phyloP scores from a whole-genome alignment of 345 rosid genomes.

The Cochlearia excelsa region DNA sequence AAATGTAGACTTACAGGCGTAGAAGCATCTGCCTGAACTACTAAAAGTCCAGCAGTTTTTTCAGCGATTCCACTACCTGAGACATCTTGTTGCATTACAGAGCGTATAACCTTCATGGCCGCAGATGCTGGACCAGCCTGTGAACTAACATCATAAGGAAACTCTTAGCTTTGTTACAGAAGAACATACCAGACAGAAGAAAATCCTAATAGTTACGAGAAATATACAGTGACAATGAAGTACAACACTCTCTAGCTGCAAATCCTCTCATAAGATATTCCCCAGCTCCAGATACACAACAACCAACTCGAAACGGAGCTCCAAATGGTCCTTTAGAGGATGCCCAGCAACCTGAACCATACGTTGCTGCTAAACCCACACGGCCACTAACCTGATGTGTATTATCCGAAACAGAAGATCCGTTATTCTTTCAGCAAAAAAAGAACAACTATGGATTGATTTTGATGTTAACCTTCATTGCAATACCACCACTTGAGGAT shows the following conservation, averaged over 20 bases:
- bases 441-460: constrained; percentile 5
- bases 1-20: constrained; percentile 39
- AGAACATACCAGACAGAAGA: neutral
- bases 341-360: constrained; percentile 99
- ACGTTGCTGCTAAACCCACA: constrained; percentile 85
- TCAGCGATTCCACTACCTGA: constrained; percentile 40
- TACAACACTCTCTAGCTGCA: constrained; percentile 86
- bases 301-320: constrained; percentile 65
- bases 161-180: constrained; percentile 17
- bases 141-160: constrained; percentile 49
- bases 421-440: neutral
- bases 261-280: constrained; percentile 91
- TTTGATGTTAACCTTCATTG: constrained; percentile 61
- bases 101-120: constrained; percentile 61
- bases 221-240: constrained; percentile 65
- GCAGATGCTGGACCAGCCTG: constrained; percentile 95
- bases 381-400: constrained; percentile 74
- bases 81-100: constrained; percentile 45
- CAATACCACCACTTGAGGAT: constrained; percentile 93
- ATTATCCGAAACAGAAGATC: constrained; percentile 6
- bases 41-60: constrained; percentile 67
- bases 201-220: constrained; percentile 4
- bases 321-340: constrained; percentile 68
- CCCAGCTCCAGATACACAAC: constrained; percentile 91
- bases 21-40: constrained; percentile 82